Evolutionary conservation across 2,329 filamentous ascomycete genomes (phyloP).

Genomic region (Aspergillus sp.): DNA sequence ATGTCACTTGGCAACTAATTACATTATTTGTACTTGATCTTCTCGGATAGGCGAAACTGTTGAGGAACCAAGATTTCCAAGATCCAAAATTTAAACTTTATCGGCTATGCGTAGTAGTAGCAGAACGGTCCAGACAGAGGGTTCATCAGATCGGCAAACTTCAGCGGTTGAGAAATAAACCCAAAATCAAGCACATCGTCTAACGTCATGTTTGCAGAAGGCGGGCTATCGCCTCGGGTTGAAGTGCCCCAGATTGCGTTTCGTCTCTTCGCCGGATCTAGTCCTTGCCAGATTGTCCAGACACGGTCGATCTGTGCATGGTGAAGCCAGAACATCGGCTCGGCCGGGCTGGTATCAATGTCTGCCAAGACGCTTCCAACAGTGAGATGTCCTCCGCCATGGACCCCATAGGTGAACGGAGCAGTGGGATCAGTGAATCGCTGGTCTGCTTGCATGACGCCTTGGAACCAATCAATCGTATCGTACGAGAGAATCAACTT

Average conservation of each 20-base stretch:
- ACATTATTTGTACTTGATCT: neutral
- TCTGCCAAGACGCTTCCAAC: slow-evolving; percentile 9
- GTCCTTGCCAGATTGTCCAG: slow-evolving; percentile 12
- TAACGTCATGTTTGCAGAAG: slow-evolving; percentile 11
- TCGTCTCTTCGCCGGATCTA: slow-evolving; percentile 1
- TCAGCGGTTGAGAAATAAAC: neutral
- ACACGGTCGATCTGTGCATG: slow-evolving; percentile 15
- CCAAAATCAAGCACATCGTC: slow-evolving; percentile 10
- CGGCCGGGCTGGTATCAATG: slow-evolving; percentile 7
- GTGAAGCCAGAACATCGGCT: slow-evolving; percentile 16
- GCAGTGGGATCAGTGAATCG: neutral
- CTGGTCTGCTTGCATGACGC: slow-evolving; percentile 3
- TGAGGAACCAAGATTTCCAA: neutral
- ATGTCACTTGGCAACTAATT: neutral
- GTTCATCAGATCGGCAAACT: neutral
- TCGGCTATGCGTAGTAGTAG: neutral
- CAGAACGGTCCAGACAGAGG: neutral
- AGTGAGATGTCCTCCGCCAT: slow-evolving; percentile 5
- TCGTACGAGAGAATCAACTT: slow-evolving; percentile 8
- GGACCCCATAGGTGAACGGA: neutral
- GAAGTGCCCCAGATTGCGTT: slow-evolving; percentile 8
- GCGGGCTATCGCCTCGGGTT: neutral
- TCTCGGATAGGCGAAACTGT: neutral
- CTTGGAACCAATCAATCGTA: slow-evolving; percentile 8
- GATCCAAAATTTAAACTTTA: neutral